Conservation (phyloP, 2,329 filamentous ascomycete species). For the Pyrenochaeta sp. region DNA sequence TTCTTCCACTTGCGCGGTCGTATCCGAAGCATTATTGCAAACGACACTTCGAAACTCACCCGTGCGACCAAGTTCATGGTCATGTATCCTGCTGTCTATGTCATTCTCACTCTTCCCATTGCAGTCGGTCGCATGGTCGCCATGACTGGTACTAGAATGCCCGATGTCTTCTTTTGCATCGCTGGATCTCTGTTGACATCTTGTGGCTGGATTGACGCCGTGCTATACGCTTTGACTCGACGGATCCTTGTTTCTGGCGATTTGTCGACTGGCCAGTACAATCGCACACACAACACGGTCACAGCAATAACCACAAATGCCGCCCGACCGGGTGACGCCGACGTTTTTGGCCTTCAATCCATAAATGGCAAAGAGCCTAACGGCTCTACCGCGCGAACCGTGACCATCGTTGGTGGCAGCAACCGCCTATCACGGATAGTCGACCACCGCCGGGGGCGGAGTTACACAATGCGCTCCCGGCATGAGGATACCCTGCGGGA, state of each 20-base stretch:
- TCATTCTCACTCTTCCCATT: constrained; percentile 70
- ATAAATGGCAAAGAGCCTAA: constrained; percentile 35
- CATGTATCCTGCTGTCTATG: constrained; percentile 67
- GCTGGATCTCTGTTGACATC: constrained; percentile 65
- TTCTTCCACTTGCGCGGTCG: constrained; percentile 58
- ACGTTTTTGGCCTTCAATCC: constrained; percentile 37
- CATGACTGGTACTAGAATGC: constrained; percentile 51
- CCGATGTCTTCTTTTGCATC: constrained; percentile 64
- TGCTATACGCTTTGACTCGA: constrained; percentile 53
- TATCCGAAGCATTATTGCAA: constrained; percentile 48
- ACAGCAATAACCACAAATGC: constrained; percentile 31
- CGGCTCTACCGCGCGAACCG: constrained; percentile 32
- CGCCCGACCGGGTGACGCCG: constrained; percentile 32
- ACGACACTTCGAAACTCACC: constrained; percentile 44
- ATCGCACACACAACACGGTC: constrained; percentile 23
- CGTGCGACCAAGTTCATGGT: constrained; percentile 65
- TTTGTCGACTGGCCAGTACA: constrained; percentile 35
- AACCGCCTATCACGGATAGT: constrained; percentile 38
- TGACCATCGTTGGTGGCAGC: constrained; percentile 46
- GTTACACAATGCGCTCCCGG: constrained; percentile 12
- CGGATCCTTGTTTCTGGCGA: constrained; percentile 47
- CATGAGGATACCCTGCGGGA: constrained; percentile 27
- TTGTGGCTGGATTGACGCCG: constrained; percentile 54
- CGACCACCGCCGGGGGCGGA: constrained; percentile 33
- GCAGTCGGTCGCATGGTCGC: constrained; percentile 55